Evolutionary conservation across 2,329 filamentous ascomycete genomes (phyloP).

Genomic region (Cryphonectria japonica): DNA sequence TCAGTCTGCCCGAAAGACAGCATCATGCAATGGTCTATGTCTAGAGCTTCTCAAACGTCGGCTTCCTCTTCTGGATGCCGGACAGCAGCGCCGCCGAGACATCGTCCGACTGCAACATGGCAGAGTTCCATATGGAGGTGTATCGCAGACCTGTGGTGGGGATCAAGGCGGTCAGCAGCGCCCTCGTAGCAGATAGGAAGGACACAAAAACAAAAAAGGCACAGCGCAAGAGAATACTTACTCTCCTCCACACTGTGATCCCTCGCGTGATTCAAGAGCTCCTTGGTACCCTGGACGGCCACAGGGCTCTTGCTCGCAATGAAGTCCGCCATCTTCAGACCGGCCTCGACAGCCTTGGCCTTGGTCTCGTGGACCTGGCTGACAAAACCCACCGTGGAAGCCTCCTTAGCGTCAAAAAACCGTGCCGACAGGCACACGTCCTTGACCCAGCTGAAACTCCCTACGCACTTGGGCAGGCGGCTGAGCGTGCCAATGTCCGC

Average conservation of each 20-base stretch:
- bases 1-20: background rate
- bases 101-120: conserved; percentile 80
- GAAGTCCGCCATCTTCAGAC: conserved; percentile 63
- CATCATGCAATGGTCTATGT: conserved; percentile 5
- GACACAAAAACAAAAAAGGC: conserved; percentile 4
- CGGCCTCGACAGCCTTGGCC: conserved; percentile 63
- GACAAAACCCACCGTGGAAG: conserved; percentile 70
- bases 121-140: conserved; percentile 85
- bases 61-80: conserved; percentile 76
- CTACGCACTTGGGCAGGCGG: conserved; percentile 73
- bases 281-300: conserved; percentile 85
- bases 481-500: conserved; percentile 79
- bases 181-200: conserved; percentile 14
- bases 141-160: conserved; percentile 68
- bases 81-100: conserved; percentile 74
- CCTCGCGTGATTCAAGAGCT: conserved; percentile 79
- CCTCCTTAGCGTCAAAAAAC: conserved; percentile 71
- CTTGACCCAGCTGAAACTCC: conserved; percentile 75
- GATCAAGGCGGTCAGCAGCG: conserved; percentile 5
- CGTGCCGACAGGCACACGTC: conserved; percentile 75
- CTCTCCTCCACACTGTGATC: conserved; percentile 79
- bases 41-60: conserved; percentile 83
- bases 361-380: conserved; percentile 68
- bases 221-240: conserved; percentile 45
- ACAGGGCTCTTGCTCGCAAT: conserved; percentile 85